Evolutionary conservation across 2,329 filamentous ascomycete species (phyloP).

Genomic region (Xylariaceae sp.): DNA sequence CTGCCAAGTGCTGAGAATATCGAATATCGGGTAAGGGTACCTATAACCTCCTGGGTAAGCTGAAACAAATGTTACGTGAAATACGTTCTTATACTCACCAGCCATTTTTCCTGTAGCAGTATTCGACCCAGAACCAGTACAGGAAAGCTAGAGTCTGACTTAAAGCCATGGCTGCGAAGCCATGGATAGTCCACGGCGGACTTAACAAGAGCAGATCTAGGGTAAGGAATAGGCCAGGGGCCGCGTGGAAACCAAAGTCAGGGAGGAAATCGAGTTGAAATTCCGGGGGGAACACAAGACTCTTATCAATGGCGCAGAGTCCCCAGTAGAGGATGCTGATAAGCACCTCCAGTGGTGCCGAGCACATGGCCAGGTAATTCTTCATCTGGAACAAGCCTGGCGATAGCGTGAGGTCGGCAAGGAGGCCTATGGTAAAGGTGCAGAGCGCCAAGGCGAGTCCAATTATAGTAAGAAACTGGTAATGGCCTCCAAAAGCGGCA

Average conservation of each 20-base stretch:
- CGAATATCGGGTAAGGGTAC: conserved; percentile 89
- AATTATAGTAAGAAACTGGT: conserved; percentile 77
- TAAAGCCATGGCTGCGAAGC: conserved; percentile 63
- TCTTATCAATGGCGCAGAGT: conserved; percentile 62
- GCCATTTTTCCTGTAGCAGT: conserved; percentile 71
- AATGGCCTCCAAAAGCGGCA: conserved; percentile 68
- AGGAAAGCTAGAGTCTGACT: conserved; percentile 64
- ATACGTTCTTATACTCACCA: conserved; percentile 50
- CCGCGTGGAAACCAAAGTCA: conserved; percentile 70
- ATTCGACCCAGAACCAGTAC: conserved; percentile 81
- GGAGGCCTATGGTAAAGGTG: conserved; percentile 65
- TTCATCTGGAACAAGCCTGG: conserved; percentile 67
- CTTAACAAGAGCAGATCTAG: conserved; percentile 72
- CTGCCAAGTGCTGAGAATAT: conserved; percentile 67
- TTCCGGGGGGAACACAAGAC: conserved; percentile 59
- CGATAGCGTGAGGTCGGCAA: conserved; percentile 68
- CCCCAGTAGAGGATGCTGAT: conserved; percentile 78
- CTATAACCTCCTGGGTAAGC: conserved; percentile 44
- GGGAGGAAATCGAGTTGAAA: conserved; percentile 60
- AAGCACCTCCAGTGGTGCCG: conserved; percentile 72
- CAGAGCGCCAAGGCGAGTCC: conserved; percentile 66
- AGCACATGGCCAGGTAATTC: conserved; percentile 69
- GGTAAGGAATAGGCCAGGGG: conserved; percentile 68
- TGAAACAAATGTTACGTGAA: neutral
- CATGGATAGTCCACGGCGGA: conserved; percentile 72